Evolutionary conservation across 768 basidiomycete species (phyloP), one percentile per base, ranked within the genome.

Genomic region (Goffeauzyma gilvescens): DNA sequence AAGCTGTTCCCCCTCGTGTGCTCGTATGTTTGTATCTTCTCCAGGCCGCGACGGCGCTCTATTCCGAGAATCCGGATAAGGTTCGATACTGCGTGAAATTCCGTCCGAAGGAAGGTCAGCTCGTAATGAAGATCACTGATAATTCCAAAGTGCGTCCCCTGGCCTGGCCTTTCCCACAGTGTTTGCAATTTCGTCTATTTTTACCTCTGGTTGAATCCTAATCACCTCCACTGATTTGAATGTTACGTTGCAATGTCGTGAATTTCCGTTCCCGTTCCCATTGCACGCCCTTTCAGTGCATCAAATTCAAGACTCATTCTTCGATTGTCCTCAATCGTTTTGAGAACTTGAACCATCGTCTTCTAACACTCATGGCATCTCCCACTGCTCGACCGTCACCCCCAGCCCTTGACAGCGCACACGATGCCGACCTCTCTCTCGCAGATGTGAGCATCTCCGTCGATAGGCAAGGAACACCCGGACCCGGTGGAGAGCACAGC

Each of bases 301-400:
- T 95, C 53, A 93, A 89, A 65, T 95, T 90, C 71, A 86, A 89
- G 65, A 90, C 89, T 1, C 77, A 79, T 54, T 93, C 87, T 2
- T 84, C 82, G 38, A 78, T 90, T 59, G 85, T 84, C 66, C 77
- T 96, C 50, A 93, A 95, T 70, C 81, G 89, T 52, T 95, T 96
- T 67, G 87, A 95, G 64, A 72, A 78, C 6, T 71, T 96, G 48
- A 93, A 90, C 59, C 72, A 81, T 32, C 75, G 79, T 6, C 69
- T 93, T 40, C 45, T 63, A 13, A 53, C 52, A 4, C 50, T 54
- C 41, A 59, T 63, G 44, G 50, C 59, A 28, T 31, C 42, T 20
- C 32, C 33, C 9, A 28, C 26, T 14, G 8, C 32, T 14, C 41
- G 32, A 18, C 37, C 37, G 20, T n/a, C 37, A 21, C 27, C 20